Evolutionary conservation across 1,284 basidiomycete species (phyloP).

Genomic region (Cystobasidium pallidum): DNA sequence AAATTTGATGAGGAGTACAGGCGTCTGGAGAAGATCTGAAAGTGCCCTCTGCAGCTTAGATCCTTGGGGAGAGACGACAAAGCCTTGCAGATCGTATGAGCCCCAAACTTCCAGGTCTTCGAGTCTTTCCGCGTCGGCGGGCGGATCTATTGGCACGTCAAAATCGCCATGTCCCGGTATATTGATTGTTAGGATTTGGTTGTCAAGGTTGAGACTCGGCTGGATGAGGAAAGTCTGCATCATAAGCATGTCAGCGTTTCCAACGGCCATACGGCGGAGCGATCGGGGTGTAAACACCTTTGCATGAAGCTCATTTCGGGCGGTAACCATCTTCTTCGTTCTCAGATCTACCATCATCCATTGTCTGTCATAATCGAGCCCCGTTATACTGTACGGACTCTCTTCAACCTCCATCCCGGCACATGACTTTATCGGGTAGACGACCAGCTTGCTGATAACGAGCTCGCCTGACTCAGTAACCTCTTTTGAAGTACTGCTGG

Average conservation of each 20-base stretch:
- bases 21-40: conserved; percentile 5
- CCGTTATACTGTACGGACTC: conserved; percentile 25
- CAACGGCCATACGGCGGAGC: not conserved
- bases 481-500: not conserved
- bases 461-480: conserved; percentile 11
- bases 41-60: conserved; percentile 24
- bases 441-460: conserved; percentile 29
- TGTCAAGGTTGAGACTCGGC: conserved; percentile 10
- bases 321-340: conserved; percentile 42
- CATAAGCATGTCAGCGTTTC: not conserved
- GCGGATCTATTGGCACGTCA: conserved; percentile 13
- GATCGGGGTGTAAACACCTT: conserved; percentile 22
- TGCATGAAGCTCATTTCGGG: conserved; percentile 11
- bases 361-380: conserved; percentile 38
- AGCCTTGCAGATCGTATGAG: conserved; percentile 32
- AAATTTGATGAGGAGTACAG: conserved; percentile 29
- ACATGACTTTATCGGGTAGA: conserved; percentile 44
- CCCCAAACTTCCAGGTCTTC: conserved; percentile 41
- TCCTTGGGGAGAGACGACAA: conserved; percentile 30
- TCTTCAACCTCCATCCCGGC: conserved; percentile 17
- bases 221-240: conserved; percentile 31
- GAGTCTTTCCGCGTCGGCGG: conserved; percentile 15
- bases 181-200: conserved; percentile 9
- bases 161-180: conserved; percentile 34
- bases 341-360: conserved; percentile 40